Evolutionary conservation across 2,329 filamentous ascomycete genomes (phyloP).

Genomic region (Neonectria ditissima): DNA sequence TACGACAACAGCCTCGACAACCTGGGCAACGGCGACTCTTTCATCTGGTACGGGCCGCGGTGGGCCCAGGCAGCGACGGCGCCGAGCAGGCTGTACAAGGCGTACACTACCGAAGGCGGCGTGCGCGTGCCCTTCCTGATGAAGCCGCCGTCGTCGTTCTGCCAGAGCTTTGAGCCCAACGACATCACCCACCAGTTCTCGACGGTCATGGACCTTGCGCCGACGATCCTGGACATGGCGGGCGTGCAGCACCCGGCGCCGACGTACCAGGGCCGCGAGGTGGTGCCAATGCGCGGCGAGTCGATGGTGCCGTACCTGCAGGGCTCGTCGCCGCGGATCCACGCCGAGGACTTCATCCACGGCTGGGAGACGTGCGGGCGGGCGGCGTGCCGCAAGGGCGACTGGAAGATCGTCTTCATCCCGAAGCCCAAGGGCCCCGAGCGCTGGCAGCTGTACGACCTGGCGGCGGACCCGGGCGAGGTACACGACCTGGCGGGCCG

Average conservation of each 20-base stretch:
- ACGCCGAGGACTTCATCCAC: constrained; percentile 61
- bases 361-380: constrained; percentile 69
- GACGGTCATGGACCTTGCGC: constrained; percentile 63
- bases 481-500: constrained; percentile 56
- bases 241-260: constrained; percentile 54
- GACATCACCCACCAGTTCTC: constrained; percentile 36
- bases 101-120: constrained; percentile 60
- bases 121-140: constrained; percentile 65
- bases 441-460: constrained; percentile 69
- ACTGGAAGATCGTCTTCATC: constrained; percentile 70
- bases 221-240: constrained; percentile 61
- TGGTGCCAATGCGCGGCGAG: constrained; percentile 64
- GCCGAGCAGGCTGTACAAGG: constrained; percentile 53
- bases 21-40: constrained; percentile 29
- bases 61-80: constrained; percentile 52
- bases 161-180: constrained; percentile 19
- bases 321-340: constrained; percentile 53
- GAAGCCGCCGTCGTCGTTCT: constrained; percentile 34
- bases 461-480: constrained; percentile 64
- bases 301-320: constrained; percentile 57
- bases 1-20: constrained; percentile 35
- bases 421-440: constrained; percentile 61
- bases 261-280: constrained; percentile 57
- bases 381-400: constrained; percentile 63
- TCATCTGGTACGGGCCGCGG: constrained; percentile 34